Evolutionary conservation across 306 rosid species (phyloP), one percentile per base, ranked within the genome.

Genomic region (Castanea crenata): DNA sequence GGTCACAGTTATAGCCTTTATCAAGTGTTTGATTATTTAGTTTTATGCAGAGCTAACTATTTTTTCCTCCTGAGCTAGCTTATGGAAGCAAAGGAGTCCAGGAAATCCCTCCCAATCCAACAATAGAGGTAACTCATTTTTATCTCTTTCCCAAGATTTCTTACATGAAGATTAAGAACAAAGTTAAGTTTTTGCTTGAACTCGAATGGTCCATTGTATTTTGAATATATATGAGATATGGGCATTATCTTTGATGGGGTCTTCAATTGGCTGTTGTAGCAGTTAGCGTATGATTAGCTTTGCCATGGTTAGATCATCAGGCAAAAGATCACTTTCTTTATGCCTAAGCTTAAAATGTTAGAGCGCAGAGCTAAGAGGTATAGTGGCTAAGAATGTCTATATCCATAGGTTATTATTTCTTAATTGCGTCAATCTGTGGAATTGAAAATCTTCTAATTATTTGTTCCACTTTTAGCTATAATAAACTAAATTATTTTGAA

Each of bases 81-180:
- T 91, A 89, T 76, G 99, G 99, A 83, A 90, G 90, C 79, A 91
- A 84, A 79, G 97, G 98, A 82, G 85, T 95, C 65, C 97, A 90
- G 71, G 99, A 95, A 87, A 92, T 95, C 77, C 99, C 98, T 80
- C 99, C 99, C 73, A 91, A 91, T 72, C 94, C 97, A 79, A 95
- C 92, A 64, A 95, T 92, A 79, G 97, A 90, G 97, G 98, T 92
- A 71, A 74, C 9, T 63, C 58, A 55, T 62, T 76, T 49, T 55
- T 21, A 73, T 79, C 75, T 78, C 54, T 69, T 69, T 67, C 23
- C 74, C 78, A 54, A 54, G 13, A 72, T 68, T 59, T 68, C 20
- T 74, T 57, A 10, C 34, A 25, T 11, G 16, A 58, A 74, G 38
- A 38, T 56, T 6, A 54, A 71, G 71, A 5, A 29, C 19, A 10